These are phyloP conservation scores for Acacia acuminata DNA, from an alignment of 306 rosid genomes.

Conservation along the genomic window DNA sequence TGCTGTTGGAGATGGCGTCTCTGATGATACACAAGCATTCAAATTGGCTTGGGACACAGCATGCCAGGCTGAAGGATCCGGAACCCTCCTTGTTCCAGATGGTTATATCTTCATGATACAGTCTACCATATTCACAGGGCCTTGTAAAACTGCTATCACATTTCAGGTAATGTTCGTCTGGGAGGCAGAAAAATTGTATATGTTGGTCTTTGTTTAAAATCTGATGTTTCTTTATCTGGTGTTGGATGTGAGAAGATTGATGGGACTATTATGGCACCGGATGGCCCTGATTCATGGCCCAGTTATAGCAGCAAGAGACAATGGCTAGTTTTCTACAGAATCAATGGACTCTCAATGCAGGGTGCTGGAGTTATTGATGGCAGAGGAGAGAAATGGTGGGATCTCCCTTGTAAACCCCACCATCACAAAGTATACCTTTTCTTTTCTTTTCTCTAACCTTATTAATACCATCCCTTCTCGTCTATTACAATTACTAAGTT, in stretches of 20 bases:
- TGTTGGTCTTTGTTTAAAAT: neutral
- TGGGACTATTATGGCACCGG: slow-evolving; percentile 58
- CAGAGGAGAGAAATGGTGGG: slow-evolving; percentile 76
- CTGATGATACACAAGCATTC: slow-evolving; percentile 62
- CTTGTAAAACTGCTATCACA: slow-evolving; percentile 36
- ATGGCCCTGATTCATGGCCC: slow-evolving; percentile 69
- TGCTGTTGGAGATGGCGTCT: slow-evolving; percentile 61
- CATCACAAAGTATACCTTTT: slow-evolving; percentile 29
- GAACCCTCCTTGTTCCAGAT: slow-evolving; percentile 46
- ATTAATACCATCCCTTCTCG: neutral
- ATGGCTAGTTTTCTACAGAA: slow-evolving; percentile 64
- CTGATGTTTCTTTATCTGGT: neutral
- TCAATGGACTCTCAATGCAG: slow-evolving; percentile 48
- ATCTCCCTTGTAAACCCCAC: slow-evolving; percentile 67
- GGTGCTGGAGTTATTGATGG: slow-evolving; percentile 66
- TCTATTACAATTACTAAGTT: neutral
- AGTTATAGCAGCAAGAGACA: slow-evolving; percentile 36
- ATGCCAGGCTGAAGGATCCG: slow-evolving; percentile 45
- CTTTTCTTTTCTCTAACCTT: neutral
- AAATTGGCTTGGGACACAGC: slow-evolving; percentile 71
- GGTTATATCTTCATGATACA: slow-evolving; percentile 48
- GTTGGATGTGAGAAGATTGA: slow-evolving; percentile 43
- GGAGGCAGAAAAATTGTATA: neutral
- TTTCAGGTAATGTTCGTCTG: slow-evolving; percentile 30
- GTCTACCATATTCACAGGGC: slow-evolving; percentile 48